phyloP scores from a whole-genome alignment of 2,329 filamentous ascomycete genomes.

The Magnaporthiopsis incrustans region DNA sequence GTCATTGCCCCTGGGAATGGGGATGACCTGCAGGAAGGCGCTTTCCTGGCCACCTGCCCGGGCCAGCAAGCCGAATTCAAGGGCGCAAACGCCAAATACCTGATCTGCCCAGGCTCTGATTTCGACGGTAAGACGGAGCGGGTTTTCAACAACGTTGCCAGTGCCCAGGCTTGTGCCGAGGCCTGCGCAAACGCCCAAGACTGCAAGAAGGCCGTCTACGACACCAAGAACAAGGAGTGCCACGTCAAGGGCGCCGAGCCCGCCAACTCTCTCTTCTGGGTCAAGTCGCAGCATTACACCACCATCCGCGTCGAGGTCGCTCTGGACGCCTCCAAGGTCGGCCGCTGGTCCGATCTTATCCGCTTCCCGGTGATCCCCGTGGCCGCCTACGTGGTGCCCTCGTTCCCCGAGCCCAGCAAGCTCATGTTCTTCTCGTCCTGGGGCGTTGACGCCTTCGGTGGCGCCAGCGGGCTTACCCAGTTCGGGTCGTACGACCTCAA shows the following conservation, averaged over 20 bases:
- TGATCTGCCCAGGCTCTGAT: conserved; percentile 7
- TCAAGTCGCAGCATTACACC: conserved; percentile 6
- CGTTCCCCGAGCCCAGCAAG: conserved; percentile 16
- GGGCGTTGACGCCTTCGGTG: conserved; percentile 17
- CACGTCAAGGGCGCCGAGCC: neutral
- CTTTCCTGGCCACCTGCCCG: neutral
- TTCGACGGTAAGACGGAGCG: conserved; percentile 5
- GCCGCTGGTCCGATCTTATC: conserved; percentile 19
- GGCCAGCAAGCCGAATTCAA: neutral
- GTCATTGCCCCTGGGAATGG: neutral
- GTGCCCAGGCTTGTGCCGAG: conserved; percentile 7
- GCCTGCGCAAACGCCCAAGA: conserved; percentile 4
- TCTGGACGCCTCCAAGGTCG: conserved; percentile 14
- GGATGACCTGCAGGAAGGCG: neutral
- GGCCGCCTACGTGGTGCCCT: conserved; percentile 20
- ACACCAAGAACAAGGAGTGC: conserved; percentile 5
- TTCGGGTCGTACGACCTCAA: conserved; percentile 88
- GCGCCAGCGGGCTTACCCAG: conserved; percentile 52
- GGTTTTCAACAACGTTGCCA: conserved; percentile 4
- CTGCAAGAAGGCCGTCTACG: conserved; percentile 8
- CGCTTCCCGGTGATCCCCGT: conserved; percentile 19
- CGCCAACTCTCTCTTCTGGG: neutral
- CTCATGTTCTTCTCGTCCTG: conserved; percentile 19
- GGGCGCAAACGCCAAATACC: conserved; percentile 5
- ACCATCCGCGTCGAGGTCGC: conserved; percentile 4